Conservation (phyloP, 495 filamentous ascomycete genomes). For the Xylaria palmicola region DNA sequence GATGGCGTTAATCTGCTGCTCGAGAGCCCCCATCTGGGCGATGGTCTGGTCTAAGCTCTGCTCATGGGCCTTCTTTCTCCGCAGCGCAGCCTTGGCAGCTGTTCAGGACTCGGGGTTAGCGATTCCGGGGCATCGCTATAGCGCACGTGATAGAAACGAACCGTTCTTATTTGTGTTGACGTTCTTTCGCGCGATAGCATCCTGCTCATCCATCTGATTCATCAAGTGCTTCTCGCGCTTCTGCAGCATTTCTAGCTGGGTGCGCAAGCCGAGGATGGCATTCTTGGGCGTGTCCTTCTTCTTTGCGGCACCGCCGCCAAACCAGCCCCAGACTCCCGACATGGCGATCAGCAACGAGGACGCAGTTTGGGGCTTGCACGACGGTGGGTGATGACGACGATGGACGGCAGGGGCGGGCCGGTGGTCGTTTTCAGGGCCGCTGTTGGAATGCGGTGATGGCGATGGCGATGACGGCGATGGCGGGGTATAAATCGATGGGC, state of each 20-base stretch:
- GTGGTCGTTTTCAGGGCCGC: not conserved
- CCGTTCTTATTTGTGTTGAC: constrained; percentile 87
- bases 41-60: constrained; percentile 86
- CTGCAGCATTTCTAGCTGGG: constrained; percentile 94
- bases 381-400: not conserved
- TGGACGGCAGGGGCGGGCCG: not conserved
- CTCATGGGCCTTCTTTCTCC: constrained; percentile 91
- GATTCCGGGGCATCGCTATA: not conserved
- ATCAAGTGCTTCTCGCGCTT: constrained; percentile 92
- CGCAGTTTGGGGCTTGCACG: not conserved
- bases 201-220: constrained; percentile 90
- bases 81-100: constrained; percentile 90
- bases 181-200: constrained; percentile 85
- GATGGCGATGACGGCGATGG: not conserved
- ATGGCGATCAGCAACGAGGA: constrained; percentile 33
- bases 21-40: constrained; percentile 84
- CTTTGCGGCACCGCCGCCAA: constrained; percentile 76
- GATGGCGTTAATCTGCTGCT: constrained; percentile 94
- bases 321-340: constrained; percentile 78
- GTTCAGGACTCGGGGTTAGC: constrained; percentile 4
- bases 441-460: not conserved
- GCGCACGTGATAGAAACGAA: constrained; percentile 45
- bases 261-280: constrained; percentile 84
- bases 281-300: constrained; percentile 94
- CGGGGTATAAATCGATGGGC: constrained; percentile 11